Percentiles rank a stretch among this genome's conserved stretches.
Evolutionary conservation across 192 early-diverging fungal genomes (phyloP).

Genomic region (Rhizophagus sp.): DNA sequence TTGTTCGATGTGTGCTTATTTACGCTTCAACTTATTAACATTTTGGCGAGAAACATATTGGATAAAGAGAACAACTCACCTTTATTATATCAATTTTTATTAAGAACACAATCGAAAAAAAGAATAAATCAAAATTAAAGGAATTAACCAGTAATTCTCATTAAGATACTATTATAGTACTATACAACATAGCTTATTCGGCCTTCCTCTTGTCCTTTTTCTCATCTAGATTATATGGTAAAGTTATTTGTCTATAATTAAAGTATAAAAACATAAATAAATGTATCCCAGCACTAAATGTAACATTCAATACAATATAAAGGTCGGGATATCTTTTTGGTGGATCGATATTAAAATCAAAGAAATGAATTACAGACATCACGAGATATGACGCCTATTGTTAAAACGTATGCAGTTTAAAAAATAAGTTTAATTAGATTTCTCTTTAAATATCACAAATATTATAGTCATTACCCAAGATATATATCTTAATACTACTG

Average conservation of each 20-base stretch:
- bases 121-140: too few species aligned
- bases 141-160: too few species aligned
- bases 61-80: too few species aligned
- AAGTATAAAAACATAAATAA: slow-evolving; percentile 67
- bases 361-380: slow-evolving; percentile 60
- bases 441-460: background rate
- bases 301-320: slow-evolving; percentile 77
- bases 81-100: background rate
- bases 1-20: background rate
- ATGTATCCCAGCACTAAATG: slow-evolving; percentile 71
- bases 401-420: slow-evolving; percentile 15
- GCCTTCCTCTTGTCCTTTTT: slow-evolving; percentile 1
- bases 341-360: slow-evolving; percentile 61
- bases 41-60: too few species aligned
- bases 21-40: too few species aligned
- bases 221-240: background rate
- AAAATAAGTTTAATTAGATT: background rate
- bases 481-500: slow-evolving; percentile 29
- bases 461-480: slow-evolving; percentile 33
- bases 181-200: background rate
- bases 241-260: slow-evolving; percentile 63
- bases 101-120: background rate
- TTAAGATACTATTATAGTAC: background rate
- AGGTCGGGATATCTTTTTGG: slow-evolving; percentile 78
- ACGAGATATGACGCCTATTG: slow-evolving; percentile 39